Conservation (phyloP, 108 stramenopile species). For the Phaeodactylum tricornutum region DNA sequence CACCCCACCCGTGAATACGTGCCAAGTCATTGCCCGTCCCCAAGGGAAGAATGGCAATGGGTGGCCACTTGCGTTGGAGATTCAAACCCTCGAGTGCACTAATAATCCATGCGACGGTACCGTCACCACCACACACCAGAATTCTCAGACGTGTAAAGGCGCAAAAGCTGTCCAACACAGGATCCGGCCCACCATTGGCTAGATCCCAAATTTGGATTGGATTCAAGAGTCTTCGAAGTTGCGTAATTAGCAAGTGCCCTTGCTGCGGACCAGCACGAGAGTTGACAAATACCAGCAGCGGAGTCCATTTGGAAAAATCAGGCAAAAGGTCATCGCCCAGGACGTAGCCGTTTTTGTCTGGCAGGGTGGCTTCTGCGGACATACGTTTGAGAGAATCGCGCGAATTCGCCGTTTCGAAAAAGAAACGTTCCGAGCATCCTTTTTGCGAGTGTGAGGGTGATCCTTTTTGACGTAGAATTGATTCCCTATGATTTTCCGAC, state of each 20-base stretch:
- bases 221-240: slow-evolving; percentile 72
- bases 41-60: slow-evolving; percentile 83
- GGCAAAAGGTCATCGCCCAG: slow-evolving; percentile 68
- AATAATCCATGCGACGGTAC: slow-evolving; percentile 90
- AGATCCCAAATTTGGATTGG: slow-evolving; percentile 89
- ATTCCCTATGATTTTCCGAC: no score
- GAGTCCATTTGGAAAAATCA: slow-evolving; percentile 35
- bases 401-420: slow-evolving; percentile 64
- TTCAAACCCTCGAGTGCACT: slow-evolving; percentile 69
- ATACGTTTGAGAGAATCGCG: slow-evolving; percentile 41
- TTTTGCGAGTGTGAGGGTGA: neutral
- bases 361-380: slow-evolving; percentile 53
- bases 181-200: slow-evolving; percentile 69
- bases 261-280: slow-evolving; percentile 76
- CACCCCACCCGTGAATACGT: slow-evolving; percentile 76
- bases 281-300: slow-evolving; percentile 86
- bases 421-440: slow-evolving; percentile 9
- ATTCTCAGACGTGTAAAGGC: slow-evolving; percentile 56
- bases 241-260: slow-evolving; percentile 67
- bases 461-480: no score
- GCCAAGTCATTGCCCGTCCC: slow-evolving; percentile 90
- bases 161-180: slow-evolving; percentile 57
- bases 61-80: slow-evolving; percentile 62
- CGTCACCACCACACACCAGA: slow-evolving; percentile 86
- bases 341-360: slow-evolving; percentile 75